Evolutionary conservation across 2,329 filamentous ascomycete species (phyloP).

Genomic region (Kalaharituber pfeilii): DNA sequence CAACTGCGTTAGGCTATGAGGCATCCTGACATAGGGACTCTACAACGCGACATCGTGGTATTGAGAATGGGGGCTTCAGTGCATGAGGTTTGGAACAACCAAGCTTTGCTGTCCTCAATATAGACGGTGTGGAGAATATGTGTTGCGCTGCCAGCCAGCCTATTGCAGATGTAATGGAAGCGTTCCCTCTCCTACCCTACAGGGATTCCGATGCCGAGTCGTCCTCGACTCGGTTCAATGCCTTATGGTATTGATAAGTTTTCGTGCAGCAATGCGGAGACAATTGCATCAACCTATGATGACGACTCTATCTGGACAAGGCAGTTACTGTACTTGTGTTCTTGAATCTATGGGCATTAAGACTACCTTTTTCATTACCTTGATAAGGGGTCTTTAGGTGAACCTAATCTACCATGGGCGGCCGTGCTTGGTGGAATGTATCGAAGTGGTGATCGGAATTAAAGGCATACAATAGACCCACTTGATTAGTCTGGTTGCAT

Average conservation of each 20-base stretch:
- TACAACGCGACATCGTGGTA: slow-evolving; percentile 6
- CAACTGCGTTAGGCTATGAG: not conserved
- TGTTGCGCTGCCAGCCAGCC: slow-evolving; percentile 10
- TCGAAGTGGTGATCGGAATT: slow-evolving; percentile 36
- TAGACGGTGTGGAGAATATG: slow-evolving; percentile 15
- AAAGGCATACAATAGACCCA: slow-evolving; percentile 40
- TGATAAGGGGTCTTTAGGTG: slow-evolving; percentile 28
- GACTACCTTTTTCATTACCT: slow-evolving; percentile 38
- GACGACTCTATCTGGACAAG: slow-evolving; percentile 29
- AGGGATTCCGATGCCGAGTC: not conserved
- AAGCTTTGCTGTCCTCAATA: slow-evolving; percentile 12
- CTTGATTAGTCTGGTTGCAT: slow-evolving; percentile 14
- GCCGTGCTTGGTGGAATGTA: slow-evolving; percentile 32
- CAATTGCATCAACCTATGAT: slow-evolving; percentile 17
- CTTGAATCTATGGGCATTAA: slow-evolving; percentile 34
- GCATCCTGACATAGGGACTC: slow-evolving; percentile 4
- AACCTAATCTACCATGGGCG: slow-evolving; percentile 25
- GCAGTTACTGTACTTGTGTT: slow-evolving; percentile 34
- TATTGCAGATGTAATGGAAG: slow-evolving; percentile 6
- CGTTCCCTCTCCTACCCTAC: too few species aligned
- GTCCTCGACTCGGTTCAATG: not conserved
- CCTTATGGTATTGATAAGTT: slow-evolving; percentile 1
- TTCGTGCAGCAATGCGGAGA: slow-evolving; percentile 2
- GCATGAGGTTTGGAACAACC: not conserved
- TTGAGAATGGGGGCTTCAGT: not conserved